Evolutionary conservation across 2,329 filamentous ascomycete genomes (phyloP).

Genomic region (Cercospora sp.): DNA sequence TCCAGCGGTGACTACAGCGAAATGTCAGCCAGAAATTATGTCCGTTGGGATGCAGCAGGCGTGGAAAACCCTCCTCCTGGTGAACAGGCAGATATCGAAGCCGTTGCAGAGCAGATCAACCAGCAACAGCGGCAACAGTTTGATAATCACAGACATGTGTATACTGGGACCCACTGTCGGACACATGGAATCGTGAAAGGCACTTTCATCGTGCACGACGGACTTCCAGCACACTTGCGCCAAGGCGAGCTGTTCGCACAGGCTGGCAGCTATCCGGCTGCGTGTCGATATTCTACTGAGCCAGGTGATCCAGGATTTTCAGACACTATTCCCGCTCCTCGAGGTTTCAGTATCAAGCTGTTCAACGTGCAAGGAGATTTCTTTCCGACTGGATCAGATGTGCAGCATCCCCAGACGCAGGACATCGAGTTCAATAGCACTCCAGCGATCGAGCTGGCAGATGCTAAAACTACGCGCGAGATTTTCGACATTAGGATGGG

Average conservation of each 20-base stretch:
- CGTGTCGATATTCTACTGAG: constrained; percentile 41
- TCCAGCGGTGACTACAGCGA: neutral
- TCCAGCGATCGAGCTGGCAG: constrained; percentile 50
- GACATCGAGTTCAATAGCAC: constrained; percentile 55
- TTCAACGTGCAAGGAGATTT: constrained; percentile 51
- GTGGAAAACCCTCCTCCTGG: constrained; percentile 45
- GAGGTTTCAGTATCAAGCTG: constrained; percentile 53
- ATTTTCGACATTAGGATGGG: constrained; percentile 47
- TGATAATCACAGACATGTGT: constrained; percentile 46
- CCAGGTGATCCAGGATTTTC: constrained; percentile 43
- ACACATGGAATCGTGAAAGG: constrained; percentile 54
- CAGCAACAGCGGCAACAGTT: constrained; percentile 49
- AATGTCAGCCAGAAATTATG: constrained; percentile 19
- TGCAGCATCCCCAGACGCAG: constrained; percentile 36
- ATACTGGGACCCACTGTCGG: constrained; percentile 48
- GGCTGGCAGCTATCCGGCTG: constrained; percentile 37
- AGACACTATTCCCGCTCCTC: constrained; percentile 48
- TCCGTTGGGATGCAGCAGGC: constrained; percentile 30
- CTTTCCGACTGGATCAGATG: constrained; percentile 44
- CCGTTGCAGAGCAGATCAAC: constrained; percentile 51
- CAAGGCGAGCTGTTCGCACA: constrained; percentile 44
- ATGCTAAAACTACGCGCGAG: constrained; percentile 49
- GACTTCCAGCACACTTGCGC: constrained; percentile 48
- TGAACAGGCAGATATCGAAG: constrained; percentile 49
- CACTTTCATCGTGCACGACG: constrained; percentile 46